Base-by-base conservation (phyloP, 208 protist genomes). In the Trypanosoma caninum region DNA sequence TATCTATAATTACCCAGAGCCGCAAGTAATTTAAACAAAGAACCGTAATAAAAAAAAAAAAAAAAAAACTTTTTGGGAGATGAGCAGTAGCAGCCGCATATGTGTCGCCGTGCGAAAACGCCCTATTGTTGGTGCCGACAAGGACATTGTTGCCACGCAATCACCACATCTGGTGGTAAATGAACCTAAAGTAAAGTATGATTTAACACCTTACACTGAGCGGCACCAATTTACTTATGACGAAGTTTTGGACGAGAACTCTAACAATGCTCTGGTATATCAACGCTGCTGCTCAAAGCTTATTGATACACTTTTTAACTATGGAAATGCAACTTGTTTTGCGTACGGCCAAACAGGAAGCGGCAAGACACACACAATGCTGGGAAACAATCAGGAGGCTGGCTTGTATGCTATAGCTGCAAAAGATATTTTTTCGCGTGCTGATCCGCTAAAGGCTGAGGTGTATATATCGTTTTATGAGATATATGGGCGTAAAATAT, bases 271-370 rank as follows among this genome's bases (percentile, higher is more conserved):
- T 37, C 61, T 77, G n/a, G 78, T 99, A 22, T 98, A 99, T 80
- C 57, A 89, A 40, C 72, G 82, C 22, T 97, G 94, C 56, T 96
- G 94, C 37, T 70, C 86, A 27, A 97, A 95, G 25, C 82, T 99
- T 3, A 87, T 99, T 31, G 89, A 97, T 41, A 96, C 90, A n/a
- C 89, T 99, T 7, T 98, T 99, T 68, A 87, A 82, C 45, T 71
- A 94, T 44, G 96, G 95, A 33, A 97, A 97, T 31, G 97, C 95
- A 3, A 98, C 97, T 10, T 98, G 95, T 69, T 99, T 99, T 75
- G 96, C 97, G 18, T 99, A 98, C 65, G 97, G 97, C 22, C 97
- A 99, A 65, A 99, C 97, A n/a, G 96, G 96, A 30, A 89, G 78
- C 30, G 97, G 97, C 37, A 98, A 98, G 78, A 97, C 81, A 47